Evolutionary conservation across 2,329 filamentous ascomycete species (phyloP).

Genomic region (Mycosphaerella arachidis): DNA sequence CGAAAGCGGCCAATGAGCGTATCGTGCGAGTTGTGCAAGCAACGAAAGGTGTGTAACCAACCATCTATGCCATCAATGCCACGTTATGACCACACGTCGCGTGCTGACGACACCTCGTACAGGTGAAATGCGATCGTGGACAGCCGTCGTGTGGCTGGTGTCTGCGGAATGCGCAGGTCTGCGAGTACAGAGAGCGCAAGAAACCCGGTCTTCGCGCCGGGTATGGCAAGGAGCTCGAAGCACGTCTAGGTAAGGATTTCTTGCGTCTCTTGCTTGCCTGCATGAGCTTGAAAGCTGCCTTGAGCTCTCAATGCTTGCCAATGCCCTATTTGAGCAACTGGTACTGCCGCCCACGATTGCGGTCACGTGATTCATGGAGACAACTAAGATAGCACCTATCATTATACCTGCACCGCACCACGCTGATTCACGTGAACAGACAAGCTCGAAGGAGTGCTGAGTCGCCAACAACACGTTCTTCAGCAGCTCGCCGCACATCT

Average conservation of each 20-base stretch:
- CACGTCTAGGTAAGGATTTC: conserved; percentile 46
- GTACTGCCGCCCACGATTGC: neutral
- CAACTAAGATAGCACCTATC: too few relatives aligned
- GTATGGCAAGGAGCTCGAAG: conserved; percentile 58
- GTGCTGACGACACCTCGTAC: conserved; percentile 4
- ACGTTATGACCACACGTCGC: neutral
- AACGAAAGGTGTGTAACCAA: conserved; percentile 60
- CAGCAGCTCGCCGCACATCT: conserved; percentile 37
- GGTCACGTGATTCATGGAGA: too few relatives aligned
- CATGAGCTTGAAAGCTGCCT: neutral
- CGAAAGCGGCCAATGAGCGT: conserved; percentile 45
- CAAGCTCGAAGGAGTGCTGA: conserved; percentile 43
- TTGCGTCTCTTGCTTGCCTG: neutral
- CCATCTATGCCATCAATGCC: neutral
- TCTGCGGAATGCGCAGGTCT: conserved; percentile 60
- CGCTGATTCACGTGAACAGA: conserved; percentile 29
- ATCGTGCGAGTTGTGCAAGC: conserved; percentile 71
- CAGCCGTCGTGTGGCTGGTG: conserved; percentile 75
- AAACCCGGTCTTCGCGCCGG: conserved; percentile 56
- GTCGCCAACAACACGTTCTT: conserved; percentile 44
- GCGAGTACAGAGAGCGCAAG: conserved; percentile 66
- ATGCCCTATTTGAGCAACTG: too few relatives aligned
- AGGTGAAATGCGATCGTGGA: conserved; percentile 65
- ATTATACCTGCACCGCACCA: neutral
- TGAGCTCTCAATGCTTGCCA: neutral